phyloP scores from a whole-genome alignment of 805 yeast genomes.

The Starmera dryadoides region DNA sequence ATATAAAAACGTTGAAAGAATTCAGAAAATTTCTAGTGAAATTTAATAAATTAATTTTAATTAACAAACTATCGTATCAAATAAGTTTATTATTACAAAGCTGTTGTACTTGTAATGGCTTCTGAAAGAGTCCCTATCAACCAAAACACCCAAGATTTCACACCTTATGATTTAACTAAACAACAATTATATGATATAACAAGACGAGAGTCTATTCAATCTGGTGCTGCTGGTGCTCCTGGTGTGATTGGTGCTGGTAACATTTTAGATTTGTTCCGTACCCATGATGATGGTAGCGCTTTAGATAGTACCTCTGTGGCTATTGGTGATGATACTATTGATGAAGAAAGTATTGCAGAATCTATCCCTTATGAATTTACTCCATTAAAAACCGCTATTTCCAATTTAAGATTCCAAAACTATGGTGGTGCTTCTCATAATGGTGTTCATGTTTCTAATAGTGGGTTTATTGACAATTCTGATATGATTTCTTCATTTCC shows the following conservation, averaged over 20 bases:
- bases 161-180: slow-evolving; percentile 12
- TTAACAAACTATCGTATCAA: too few relatives aligned
- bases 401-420: background rate
- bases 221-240: slow-evolving; percentile 9
- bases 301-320: background rate
- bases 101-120: background rate
- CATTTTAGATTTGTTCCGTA: slow-evolving; percentile 18
- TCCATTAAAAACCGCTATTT: slow-evolving; percentile 1
- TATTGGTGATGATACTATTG: slow-evolving; percentile 6
- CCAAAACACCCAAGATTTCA: background rate
- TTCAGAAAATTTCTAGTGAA: too few relatives aligned
- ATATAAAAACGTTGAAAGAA: too few relatives aligned
- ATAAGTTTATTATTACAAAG: too few relatives aligned
- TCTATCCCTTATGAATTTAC: background rate
- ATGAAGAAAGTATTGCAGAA: background rate
- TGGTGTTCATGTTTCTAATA: slow-evolving; percentile 12
- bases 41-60: too few relatives aligned
- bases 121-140: background rate
- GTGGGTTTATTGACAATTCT: slow-evolving; percentile 3
- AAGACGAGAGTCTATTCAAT: slow-evolving; percentile 15
- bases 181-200: slow-evolving; percentile 13
- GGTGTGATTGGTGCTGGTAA: slow-evolving; percentile 12
- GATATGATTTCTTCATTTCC: background rate
- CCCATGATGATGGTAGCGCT: slow-evolving; percentile 8
- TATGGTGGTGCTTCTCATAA: slow-evolving; percentile 7